Percentiles rank a stretch among this genome's conserved stretches.
These are phyloP conservation scores for Populus simonii DNA, from an alignment of 345 rosid genomes.

Conservation along the genomic window DNA sequence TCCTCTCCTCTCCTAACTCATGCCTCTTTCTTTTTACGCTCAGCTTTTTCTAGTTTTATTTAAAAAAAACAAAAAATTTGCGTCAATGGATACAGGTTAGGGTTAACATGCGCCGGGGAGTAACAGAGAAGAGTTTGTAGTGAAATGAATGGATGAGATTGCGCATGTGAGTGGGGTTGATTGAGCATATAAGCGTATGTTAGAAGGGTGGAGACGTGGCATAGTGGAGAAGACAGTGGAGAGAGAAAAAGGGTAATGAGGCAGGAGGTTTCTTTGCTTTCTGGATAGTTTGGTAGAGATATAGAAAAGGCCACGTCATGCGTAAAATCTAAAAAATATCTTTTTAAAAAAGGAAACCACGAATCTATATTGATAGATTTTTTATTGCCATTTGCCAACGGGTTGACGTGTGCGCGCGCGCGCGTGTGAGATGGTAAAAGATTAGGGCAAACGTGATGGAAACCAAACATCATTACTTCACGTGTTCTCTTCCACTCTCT, in stretches of 20 bases:
- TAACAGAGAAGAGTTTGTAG: slow-evolving; percentile 4
- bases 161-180: slow-evolving; percentile 15
- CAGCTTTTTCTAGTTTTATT: neutral
- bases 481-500: too few species aligned
- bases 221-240: neutral
- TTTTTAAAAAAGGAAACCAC: too few species aligned
- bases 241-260: slow-evolving; percentile 30
- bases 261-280: slow-evolving; percentile 2
- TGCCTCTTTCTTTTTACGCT: neutral
- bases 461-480: too few species aligned
- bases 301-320: slow-evolving; percentile 57
- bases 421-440: too few species aligned
- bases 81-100: neutral
- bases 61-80: neutral
- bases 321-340: neutral
- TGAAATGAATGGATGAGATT: slow-evolving; percentile 18
- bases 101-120: slow-evolving; percentile 14
- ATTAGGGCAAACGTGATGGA: too few species aligned
- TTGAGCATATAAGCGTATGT: slow-evolving; percentile 18
- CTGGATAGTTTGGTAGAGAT: slow-evolving; percentile 60
- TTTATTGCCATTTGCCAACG: too few species aligned
- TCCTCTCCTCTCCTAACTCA: neutral
- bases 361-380: too few species aligned
- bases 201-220: slow-evolving; percentile 40
- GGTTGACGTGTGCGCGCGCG: too few species aligned